These are phyloP conservation scores for Eutrema yunnanense DNA, from an alignment of 345 rosid species.

Conservation along the genomic window DNA sequence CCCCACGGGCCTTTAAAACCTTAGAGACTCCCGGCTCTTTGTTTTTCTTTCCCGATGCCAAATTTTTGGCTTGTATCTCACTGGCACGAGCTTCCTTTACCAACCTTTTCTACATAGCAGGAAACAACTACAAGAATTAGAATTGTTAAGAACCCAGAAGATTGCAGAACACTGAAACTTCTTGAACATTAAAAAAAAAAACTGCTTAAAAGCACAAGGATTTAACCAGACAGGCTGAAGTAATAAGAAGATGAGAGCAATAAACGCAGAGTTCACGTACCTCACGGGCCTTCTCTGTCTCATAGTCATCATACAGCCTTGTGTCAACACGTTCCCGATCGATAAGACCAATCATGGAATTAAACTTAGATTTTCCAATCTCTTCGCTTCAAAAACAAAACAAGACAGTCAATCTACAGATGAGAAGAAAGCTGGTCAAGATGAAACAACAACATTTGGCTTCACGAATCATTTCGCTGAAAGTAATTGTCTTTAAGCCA, in stretches of 20 bases:
- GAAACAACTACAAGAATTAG: neutral
- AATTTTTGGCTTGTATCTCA: conserved; percentile 82
- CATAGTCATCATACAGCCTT: conserved; percentile 77
- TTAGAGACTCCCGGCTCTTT: conserved; percentile 64
- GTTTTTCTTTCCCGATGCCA: conserved; percentile 66
- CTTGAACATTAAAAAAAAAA: neutral
- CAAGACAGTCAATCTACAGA: conserved; percentile 11
- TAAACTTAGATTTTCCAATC: conserved; percentile 77
- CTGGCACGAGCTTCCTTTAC: conserved; percentile 81
- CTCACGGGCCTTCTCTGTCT: conserved; percentile 91
- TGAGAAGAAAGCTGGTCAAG: neutral
- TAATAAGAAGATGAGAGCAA: conserved; percentile 1
- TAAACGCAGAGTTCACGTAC: conserved; percentile 28
- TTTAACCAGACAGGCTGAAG: neutral
- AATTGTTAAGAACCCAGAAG: conserved; percentile 2
- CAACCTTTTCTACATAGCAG: conserved; percentile 64
- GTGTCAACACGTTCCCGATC: conserved; percentile 86
- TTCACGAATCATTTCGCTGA: neutral
- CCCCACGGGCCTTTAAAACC: conserved; percentile 78
- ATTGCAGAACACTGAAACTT: neutral
- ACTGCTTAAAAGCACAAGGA: neutral
- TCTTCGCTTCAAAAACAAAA: conserved; percentile 57
- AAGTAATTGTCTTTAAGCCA: neutral
- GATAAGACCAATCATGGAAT: conserved; percentile 91
- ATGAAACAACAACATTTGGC: neutral